Evolutionary conservation across 2,329 filamentous ascomycete genomes (phyloP).

Genomic region (Colletotrichum sp.): DNA sequence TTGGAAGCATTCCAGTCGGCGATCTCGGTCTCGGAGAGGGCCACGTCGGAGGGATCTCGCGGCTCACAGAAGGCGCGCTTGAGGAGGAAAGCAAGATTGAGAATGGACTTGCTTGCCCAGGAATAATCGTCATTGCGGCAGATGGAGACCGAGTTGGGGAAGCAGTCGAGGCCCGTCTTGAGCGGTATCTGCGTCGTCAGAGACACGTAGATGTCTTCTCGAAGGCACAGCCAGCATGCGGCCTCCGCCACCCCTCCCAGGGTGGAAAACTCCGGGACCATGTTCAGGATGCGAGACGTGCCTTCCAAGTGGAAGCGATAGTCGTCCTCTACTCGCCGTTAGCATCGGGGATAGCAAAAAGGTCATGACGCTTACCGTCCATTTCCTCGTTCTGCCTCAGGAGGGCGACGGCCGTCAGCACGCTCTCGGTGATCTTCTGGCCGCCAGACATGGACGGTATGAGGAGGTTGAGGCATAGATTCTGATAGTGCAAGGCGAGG

Average conservation of each 20-base stretch:
- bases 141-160: neutral
- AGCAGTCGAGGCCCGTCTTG: neutral
- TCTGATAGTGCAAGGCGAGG: neutral
- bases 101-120: neutral
- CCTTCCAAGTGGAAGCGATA: neutral
- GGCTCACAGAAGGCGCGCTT: neutral
- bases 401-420: neutral
- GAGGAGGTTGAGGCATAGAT: neutral
- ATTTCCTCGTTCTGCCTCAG: neutral
- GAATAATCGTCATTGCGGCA: neutral
- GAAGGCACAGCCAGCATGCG: neutral
- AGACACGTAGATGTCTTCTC: neutral
- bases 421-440: neutral
- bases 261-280: neutral
- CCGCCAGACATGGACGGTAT: neutral
- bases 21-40: neutral
- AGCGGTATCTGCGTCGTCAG: neutral
- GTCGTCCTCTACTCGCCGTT: neutral
- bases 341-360: rapidly evolving
- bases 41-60: neutral
- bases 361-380: neutral
- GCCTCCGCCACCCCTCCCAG: neutral
- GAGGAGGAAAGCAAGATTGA: neutral
- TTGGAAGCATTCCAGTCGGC: neutral
- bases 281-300: neutral